phyloP scores from a whole-genome alignment of 441 rosid genomes.

The Eutrema salsugineum region DNA sequence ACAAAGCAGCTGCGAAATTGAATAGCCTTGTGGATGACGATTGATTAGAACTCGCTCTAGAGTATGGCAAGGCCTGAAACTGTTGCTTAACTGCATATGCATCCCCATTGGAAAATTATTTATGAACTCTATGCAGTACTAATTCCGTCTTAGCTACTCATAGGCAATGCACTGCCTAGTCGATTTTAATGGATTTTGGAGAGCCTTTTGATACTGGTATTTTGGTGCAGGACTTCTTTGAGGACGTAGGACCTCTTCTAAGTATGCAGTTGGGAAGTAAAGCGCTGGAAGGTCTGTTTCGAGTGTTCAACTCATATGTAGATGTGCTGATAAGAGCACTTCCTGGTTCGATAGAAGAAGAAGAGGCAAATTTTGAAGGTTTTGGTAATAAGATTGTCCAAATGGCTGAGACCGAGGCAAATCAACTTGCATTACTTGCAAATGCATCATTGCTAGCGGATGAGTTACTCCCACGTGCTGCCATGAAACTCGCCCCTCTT shows the following conservation, averaged over 20 bases:
- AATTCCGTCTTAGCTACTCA: not conserved
- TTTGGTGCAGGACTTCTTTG: slow-evolving; percentile 81
- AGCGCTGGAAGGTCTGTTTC: slow-evolving; percentile 89
- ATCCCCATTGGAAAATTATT: not conserved
- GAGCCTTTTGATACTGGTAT: not conserved
- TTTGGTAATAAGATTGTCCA: slow-evolving; percentile 83
- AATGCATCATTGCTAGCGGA: slow-evolving; percentile 97
- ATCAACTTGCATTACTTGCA: slow-evolving; percentile 95
- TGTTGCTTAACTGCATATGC: not conserved
- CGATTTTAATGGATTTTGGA: not conserved
- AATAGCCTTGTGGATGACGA: not conserved
- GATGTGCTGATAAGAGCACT: slow-evolving; percentile 87
- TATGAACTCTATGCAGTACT: not conserved
- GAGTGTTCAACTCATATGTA: slow-evolving; percentile 92
- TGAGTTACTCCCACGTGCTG: slow-evolving; percentile 98
- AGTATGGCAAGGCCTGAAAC: not conserved
- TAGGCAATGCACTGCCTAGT: not conserved
- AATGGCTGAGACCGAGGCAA: slow-evolving; percentile 92
- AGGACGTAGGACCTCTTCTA: slow-evolving; percentile 95
- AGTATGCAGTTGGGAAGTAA: slow-evolving; percentile 99
- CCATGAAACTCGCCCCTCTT: slow-evolving; percentile 83
- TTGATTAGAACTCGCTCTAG: slow-evolving; percentile 4
- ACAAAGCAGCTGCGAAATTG: not conserved
- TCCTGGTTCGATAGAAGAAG: slow-evolving; percentile 94
- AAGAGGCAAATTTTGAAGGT: slow-evolving; percentile 81